These are phyloP conservation scores for Murraya paniculata DNA, from an alignment of 345 rosid genomes.

Conservation along the genomic window DNA sequence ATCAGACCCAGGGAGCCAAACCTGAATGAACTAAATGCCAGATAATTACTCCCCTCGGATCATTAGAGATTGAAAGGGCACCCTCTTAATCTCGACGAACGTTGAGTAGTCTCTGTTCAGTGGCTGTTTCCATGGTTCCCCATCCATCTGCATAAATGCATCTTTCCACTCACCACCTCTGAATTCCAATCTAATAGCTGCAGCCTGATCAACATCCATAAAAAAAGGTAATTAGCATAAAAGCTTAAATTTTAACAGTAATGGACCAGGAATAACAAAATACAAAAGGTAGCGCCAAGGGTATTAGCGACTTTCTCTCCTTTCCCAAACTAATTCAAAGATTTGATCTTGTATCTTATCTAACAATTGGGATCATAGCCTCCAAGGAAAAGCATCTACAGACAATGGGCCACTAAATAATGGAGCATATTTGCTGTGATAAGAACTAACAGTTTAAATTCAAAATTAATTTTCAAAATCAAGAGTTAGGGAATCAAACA, in stretches of 20 bases:
- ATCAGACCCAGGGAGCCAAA: not conserved
- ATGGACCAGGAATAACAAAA: not conserved
- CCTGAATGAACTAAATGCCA: not conserved
- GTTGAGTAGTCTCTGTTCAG: constrained; percentile 68
- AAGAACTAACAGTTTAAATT: not conserved
- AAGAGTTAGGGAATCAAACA: not conserved
- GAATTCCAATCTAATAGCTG: constrained; percentile 79
- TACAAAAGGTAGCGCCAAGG: not conserved
- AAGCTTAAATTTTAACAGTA: not conserved
- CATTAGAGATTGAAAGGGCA: constrained; percentile 69
- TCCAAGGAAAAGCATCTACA: not conserved
- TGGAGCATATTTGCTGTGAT: not conserved
- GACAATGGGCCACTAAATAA: too few species aligned
- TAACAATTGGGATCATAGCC: not conserved
- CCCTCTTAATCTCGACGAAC: constrained; percentile 74
- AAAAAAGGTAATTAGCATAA: not conserved
- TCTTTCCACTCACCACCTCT: constrained; percentile 89
- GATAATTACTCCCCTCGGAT: constrained; percentile 50
- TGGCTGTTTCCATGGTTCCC: constrained; percentile 96
- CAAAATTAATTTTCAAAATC: not conserved
- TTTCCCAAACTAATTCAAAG: not conserved
- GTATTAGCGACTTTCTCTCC: not conserved
- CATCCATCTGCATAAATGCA: constrained; percentile 97
- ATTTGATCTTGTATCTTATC: not conserved
- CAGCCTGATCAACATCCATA: constrained; percentile 48